A percentile compares a stretch with the other conserved stretches of the same genome.
Conservation (phyloP, 176 grass and related monocot species). For the Cenchrus fungigraminus region DNA sequence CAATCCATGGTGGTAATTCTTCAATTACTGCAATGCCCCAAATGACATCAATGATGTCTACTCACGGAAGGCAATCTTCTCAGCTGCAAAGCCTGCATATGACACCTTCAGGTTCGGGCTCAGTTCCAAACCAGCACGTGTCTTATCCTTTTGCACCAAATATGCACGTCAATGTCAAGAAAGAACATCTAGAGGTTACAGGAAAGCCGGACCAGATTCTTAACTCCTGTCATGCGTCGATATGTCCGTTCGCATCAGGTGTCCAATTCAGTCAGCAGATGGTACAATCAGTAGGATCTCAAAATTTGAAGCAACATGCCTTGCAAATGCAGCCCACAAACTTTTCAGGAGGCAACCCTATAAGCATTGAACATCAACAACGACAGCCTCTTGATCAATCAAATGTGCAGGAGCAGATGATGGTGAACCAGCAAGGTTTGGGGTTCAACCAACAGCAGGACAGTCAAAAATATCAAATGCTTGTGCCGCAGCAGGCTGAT, state of each 20-base stretch:
- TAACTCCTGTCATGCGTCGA: not conserved
- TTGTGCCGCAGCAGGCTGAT: not conserved
- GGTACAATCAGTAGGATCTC: not conserved
- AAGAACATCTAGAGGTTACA: not conserved
- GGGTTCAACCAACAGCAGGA: conserved; percentile 21
- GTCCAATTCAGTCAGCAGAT: not conserved
- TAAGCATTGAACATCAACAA: not conserved
- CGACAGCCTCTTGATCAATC: not conserved
- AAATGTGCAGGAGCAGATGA: not conserved
- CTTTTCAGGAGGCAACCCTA: not conserved
- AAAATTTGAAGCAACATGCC: not conserved
- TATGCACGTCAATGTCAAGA: not conserved
- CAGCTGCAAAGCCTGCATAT: not conserved
- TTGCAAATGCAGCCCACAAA: not conserved
- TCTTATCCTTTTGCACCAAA: not conserved
- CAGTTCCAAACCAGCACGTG: conserved; percentile 8
- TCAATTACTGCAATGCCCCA: not conserved
- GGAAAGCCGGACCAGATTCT: not conserved
- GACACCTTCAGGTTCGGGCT: not conserved
- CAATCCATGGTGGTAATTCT: conserved; percentile 11
- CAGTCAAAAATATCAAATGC: not conserved
- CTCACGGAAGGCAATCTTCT: not conserved
- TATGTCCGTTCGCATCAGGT: not conserved
- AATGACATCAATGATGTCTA: not conserved
- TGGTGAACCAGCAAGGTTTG: conserved; percentile 29